Conservation (phyloP, 805 yeast genomes). For the Yarrowia sp. region DNA sequence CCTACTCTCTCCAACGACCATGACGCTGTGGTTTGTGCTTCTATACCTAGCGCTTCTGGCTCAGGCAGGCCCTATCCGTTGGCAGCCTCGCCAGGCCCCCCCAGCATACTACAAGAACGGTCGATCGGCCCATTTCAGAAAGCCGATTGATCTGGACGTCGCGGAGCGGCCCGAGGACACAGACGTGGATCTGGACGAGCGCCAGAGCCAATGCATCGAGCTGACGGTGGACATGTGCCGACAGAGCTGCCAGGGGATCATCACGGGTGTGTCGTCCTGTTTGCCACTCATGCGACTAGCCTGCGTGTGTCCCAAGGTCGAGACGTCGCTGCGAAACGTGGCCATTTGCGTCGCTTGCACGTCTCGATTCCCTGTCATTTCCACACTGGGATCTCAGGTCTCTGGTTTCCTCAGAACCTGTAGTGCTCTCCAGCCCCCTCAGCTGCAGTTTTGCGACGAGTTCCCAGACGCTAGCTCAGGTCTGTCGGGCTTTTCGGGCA, state of each 20-base stretch:
- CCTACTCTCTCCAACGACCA: background rate
- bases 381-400: background rate
- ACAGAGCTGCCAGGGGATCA: slow-evolving; percentile 8
- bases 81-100: background rate
- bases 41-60: slow-evolving; percentile 11
- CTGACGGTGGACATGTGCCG: slow-evolving; percentile 14
- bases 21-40: slow-evolving; percentile 19
- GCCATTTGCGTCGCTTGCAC: slow-evolving; percentile 24
- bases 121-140: no score
- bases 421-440: slow-evolving; percentile 1
- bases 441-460: slow-evolving; percentile 4
- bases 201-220: background rate
- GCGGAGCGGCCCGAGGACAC: background rate
- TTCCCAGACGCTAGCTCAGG: background rate
- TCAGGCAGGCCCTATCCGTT: slow-evolving; percentile 16
- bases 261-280: background rate
- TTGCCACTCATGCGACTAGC: background rate
- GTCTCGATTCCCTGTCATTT: slow-evolving; percentile 11
- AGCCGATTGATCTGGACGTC: no score
- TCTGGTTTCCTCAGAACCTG: background rate
- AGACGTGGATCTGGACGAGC: background rate
- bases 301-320: slow-evolving; percentile 25
- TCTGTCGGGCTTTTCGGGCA: background rate
- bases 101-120: no score
- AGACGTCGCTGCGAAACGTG: slow-evolving; percentile 7